Base-by-base conservation (phyloP, 129 eudicot genomes). In the Flaveria sonorensis region DNA sequence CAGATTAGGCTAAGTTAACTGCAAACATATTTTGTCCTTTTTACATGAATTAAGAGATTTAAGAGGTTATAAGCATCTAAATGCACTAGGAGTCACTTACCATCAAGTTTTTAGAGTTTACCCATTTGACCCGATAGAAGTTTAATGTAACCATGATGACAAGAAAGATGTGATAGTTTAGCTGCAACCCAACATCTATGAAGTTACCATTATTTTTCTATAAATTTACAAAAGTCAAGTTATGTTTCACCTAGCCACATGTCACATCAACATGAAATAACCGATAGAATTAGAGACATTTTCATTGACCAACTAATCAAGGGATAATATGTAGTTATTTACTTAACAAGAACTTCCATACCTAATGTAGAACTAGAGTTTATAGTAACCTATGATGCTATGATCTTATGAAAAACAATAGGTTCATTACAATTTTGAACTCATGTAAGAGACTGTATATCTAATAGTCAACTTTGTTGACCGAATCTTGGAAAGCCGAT, bases 391-490 rank as follows among this genome's bases (percentile, higher is more conserved):
- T 39, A 63, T 68, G 43, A 68, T 67, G n/a, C 23, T 42, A 56
- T 47, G 61, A 28, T 66, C 19, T 50, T 63, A 45, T 70, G 23
- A 42, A 19, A 71, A 13, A 64, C 24, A 21, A 63, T 72, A 93
- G 98, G 98, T 94, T 23, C 98, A 94, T 59, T 87, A 94, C 89
- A 94, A 91, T 66, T 94, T 94, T 72, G 96, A 89, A 16, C 85
- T 94, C 78, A 84, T 94, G 98, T 96, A 94, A 32, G 98, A 94
- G 86, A 90, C 97, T 0, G 68, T 94, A n/a, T 94, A 91, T 64
- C 82, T 94, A 51, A 94, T 96, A 3, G 90, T 94, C 72, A 87
- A 91, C 61, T 89, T 94, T 70, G 88, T 93, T 24, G 93, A 93
- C 78, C 81, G 97, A 39, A 91, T 89, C 75, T 53, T 93, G 23